A percentile compares a stretch with the other conserved stretches of the same genome.
These are phyloP conservation scores for Moniliella sp. DNA, from an alignment of 1,284 basidiomycete species.

Conservation along the genomic window DNA sequence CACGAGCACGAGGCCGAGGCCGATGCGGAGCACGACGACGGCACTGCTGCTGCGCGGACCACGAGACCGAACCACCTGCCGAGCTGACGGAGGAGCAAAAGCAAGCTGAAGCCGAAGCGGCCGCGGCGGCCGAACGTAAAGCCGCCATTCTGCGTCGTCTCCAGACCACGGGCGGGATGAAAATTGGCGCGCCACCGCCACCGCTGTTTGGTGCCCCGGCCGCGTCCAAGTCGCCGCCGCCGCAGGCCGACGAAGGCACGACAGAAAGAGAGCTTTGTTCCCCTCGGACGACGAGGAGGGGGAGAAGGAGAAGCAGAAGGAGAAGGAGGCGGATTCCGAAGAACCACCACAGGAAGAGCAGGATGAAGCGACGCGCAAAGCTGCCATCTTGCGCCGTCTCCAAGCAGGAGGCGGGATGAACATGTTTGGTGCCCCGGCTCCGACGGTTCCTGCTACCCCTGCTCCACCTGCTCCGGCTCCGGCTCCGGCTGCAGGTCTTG, in stretches of 20 bases:
- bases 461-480: too few species aligned
- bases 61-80: background rate
- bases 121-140: background rate
- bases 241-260: too few species aligned
- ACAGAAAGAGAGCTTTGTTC: too few species aligned
- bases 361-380: too few species aligned
- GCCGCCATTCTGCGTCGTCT: too few species aligned
- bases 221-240: background rate
- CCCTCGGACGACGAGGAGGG: conserved; percentile 7
- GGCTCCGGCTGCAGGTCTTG: too few species aligned
- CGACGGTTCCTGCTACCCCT: too few species aligned
- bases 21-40: too few species aligned
- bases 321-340: conserved; percentile 1
- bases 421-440: too few species aligned
- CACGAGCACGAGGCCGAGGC: too few species aligned
- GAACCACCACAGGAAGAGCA: too few species aligned
- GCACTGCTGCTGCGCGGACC: background rate
- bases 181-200: background rate
- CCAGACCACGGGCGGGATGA: background rate
- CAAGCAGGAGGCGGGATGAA: conserved; percentile 1
- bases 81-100: background rate
- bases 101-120: background rate
- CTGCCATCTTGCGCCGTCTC: background rate
- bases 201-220: background rate
- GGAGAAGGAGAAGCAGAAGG: conserved; percentile 1